Base-by-base conservation (phyloP, 1,284 basidiomycete species). In the Irpex rosettiformis region DNA sequence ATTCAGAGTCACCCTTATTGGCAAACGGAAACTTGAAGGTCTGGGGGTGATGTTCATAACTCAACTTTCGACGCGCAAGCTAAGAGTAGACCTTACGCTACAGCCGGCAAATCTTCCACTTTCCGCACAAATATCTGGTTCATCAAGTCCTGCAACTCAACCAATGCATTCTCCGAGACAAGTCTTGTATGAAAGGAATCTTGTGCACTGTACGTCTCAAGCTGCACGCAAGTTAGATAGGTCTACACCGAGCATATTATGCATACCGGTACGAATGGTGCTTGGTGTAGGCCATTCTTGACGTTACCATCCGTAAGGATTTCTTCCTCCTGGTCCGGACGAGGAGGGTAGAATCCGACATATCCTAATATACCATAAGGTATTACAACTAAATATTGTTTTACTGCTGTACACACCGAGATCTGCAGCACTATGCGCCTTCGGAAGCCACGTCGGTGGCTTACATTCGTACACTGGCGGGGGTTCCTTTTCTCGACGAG, bases 1-100 rank as follows among this genome's bases (percentile, higher is more conserved):
- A 67, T 94, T 96, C 43, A 96, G 80, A 1, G 94, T 97, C 3
- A 96, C 94, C 62, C 96, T 80, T 3, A 88, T 86, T 0, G 94
- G 94, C 58, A 96, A 84, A 48, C 89, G 89, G 73, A 94, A 96
- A 0, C 88, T 81, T 21, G 88, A 85, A 18, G 84, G 67, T 4
- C 93, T 95, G 66, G 6, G n/a, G n/a, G n/a, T n/a, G n/a, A n/a
- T n/a, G n/a, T n/a, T n/a, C n/a, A n/a, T n/a, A n/a, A n/a, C n/a
- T n/a, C n/a, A n/a, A n/a, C n/a, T n/a, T n/a, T n/a, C n/a, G n/a
- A n/a, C n/a, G n/a, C n/a, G 24, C 33, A 47, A 27, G 4, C 60
- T 40, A 52, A 22, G 52, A 52, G 7, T 59, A 18, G 51, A 40
- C 49, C 87, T 65, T 67, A 91, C 91, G 86, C 84, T 49, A 93